Percentiles rank a stretch among this genome's conserved stretches.
Conservation (phyloP, 345 rosid genomes). For the Punica granatum region DNA sequence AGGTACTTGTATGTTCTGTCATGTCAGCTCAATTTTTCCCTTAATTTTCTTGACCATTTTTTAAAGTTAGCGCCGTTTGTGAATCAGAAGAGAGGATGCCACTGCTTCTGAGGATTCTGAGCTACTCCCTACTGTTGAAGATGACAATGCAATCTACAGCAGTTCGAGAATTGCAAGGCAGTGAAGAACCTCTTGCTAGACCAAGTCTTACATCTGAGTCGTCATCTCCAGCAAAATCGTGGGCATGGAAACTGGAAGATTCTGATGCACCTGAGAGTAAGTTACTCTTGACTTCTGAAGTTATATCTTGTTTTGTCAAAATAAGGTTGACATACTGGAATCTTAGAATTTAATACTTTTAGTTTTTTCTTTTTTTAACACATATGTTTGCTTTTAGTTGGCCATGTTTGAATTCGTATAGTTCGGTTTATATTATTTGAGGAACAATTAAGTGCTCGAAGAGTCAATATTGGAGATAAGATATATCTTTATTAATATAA, state of each 20-base stretch:
- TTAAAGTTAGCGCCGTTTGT: constrained; percentile 6
- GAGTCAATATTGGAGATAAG: too few species aligned
- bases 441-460: too few species aligned
- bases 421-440: too few species aligned
- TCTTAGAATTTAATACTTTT: not conserved
- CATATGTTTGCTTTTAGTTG: not conserved
- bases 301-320: not conserved
- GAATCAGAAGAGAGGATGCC: constrained; percentile 23
- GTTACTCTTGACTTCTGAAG: constrained; percentile 14
- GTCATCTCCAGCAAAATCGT: constrained; percentile 30
- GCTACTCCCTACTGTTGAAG: constrained; percentile 28
- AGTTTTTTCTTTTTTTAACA: not conserved
- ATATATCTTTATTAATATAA: too few species aligned
- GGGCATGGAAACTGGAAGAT: constrained; percentile 52
- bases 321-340: not conserved
- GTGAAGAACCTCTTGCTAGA: constrained; percentile 22
- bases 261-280: constrained; percentile 69
- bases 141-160: constrained; percentile 25
- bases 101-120: constrained; percentile 29
- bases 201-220: constrained; percentile 22
- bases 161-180: constrained; percentile 20
- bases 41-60: not conserved
- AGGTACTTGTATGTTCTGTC: constrained; percentile 36
- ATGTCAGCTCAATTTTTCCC: not conserved
- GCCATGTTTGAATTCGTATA: too few species aligned